A percentile compares a stretch with the other conserved stretches of the same genome.
phyloP scores from a whole-genome alignment of 2,329 filamentous ascomycete genomes.

The Fonsecaea erecta region DNA sequence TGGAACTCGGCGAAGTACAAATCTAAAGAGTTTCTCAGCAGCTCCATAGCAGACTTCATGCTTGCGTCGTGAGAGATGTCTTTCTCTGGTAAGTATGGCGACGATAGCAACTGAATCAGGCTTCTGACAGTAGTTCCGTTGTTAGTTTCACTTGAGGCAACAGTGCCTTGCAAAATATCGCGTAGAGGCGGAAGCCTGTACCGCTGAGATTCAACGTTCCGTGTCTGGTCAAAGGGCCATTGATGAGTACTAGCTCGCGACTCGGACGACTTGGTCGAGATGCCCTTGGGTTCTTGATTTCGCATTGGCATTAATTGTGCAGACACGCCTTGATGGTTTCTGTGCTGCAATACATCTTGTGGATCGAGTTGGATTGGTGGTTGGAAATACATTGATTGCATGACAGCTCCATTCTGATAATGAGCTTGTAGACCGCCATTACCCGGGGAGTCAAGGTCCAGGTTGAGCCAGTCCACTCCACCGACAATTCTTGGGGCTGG shows the following conservation, averaged over 20 bases:
- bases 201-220: slow-evolving; percentile 24
- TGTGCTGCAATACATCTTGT: slow-evolving; percentile 10
- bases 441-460: slow-evolving; percentile 27
- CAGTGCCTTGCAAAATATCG: slow-evolving; percentile 31
- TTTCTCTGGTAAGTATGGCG: slow-evolving; percentile 22
- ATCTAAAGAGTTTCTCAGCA: slow-evolving; percentile 30
- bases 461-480: slow-evolving; percentile 25
- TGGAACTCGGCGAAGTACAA: slow-evolving; percentile 31
- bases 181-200: slow-evolving; percentile 29
- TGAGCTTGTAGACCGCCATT: slow-evolving; percentile 19
- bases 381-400: slow-evolving; percentile 14
- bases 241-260: slow-evolving; percentile 21
- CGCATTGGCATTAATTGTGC: slow-evolving; percentile 15
- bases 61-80: slow-evolving; percentile 23
- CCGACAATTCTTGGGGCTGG: slow-evolving; percentile 24
- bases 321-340: background rate
- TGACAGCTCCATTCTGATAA: slow-evolving; percentile 9
- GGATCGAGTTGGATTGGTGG: background rate
- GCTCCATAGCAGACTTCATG: slow-evolving; percentile 27
- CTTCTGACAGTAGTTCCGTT: slow-evolving; percentile 21
- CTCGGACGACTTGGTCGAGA: slow-evolving; percentile 8
- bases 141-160: slow-evolving; percentile 19
- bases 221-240: slow-evolving; percentile 33
- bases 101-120: slow-evolving; percentile 28
- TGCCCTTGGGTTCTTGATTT: slow-evolving; percentile 10